Conservation (phyloP, 169 alveolate species). For the Plasmodium cynomolgi region DNA sequence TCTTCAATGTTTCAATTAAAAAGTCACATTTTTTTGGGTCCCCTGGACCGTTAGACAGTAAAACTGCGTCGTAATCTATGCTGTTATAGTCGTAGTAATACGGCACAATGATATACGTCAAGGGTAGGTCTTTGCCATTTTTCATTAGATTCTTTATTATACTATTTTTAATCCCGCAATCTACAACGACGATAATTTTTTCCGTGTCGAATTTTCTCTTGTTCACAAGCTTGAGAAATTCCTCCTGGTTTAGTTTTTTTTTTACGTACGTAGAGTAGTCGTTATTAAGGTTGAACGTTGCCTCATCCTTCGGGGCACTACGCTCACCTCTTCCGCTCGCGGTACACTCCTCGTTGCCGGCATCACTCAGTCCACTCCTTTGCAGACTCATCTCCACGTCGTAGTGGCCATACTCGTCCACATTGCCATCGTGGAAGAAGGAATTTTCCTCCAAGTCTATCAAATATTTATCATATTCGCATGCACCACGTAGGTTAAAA, state of each 20-base stretch:
- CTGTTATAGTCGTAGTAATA: slow-evolving; percentile 82
- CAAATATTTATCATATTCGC: slow-evolving; percentile 62
- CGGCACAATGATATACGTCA: slow-evolving; percentile 83
- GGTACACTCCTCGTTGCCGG: slow-evolving; percentile 16
- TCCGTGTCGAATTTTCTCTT: slow-evolving; percentile 34
- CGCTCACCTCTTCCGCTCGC: slow-evolving; percentile 16
- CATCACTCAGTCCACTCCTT: slow-evolving; percentile 57
- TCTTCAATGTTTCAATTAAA: slow-evolving; percentile 79
- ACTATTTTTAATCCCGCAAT: slow-evolving; percentile 90
- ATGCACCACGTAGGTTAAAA: slow-evolving; percentile 13
- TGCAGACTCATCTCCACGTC: slow-evolving; percentile 15
- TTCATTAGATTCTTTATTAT: slow-evolving; percentile 82
- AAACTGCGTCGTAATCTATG: slow-evolving; percentile 88
- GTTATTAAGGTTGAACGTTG: slow-evolving; percentile 15
- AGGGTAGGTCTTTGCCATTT: slow-evolving; percentile 55
- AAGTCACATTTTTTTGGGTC: slow-evolving; percentile 83
- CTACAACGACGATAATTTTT: slow-evolving; percentile 85
- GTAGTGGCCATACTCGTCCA: slow-evolving; percentile 66
- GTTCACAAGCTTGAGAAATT: slow-evolving; percentile 38
- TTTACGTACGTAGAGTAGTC: slow-evolving; percentile 19
- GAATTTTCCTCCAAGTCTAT: slow-evolving; percentile 42
- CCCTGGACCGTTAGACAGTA: slow-evolving; percentile 92
- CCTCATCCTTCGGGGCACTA: background rate
- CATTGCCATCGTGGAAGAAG: slow-evolving; percentile 25
- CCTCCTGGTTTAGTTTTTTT: slow-evolving; percentile 30